These are phyloP conservation scores for Ophiosphaerella narmari DNA, from an alignment of 2,329 filamentous ascomycete genomes.

Conservation along the genomic window DNA sequence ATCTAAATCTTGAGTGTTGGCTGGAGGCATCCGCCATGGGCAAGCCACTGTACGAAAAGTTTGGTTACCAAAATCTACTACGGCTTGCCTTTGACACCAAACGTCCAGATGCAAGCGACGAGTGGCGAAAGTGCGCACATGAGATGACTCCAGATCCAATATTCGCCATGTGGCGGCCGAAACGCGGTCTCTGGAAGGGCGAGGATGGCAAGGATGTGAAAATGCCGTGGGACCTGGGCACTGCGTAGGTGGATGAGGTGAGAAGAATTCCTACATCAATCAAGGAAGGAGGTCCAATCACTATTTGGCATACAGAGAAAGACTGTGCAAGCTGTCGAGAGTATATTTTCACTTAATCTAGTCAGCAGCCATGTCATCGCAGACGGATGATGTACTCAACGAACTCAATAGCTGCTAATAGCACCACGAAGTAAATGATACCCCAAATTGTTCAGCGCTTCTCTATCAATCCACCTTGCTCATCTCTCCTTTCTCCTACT, in stretches of 20 bases:
- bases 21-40: slow-evolving; percentile 46
- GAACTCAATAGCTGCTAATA: neutral
- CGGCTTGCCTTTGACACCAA: slow-evolving; percentile 39
- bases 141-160: slow-evolving; percentile 38
- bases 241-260: slow-evolving; percentile 1
- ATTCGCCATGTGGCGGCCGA: slow-evolving; percentile 43
- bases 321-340: no score
- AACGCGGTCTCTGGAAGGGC: slow-evolving; percentile 18
- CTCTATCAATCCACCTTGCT: neutral
- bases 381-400: neutral
- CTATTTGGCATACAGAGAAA: no score
- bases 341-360: neutral
- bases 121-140: slow-evolving; percentile 40
- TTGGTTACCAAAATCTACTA: slow-evolving; percentile 33
- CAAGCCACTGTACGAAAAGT: slow-evolving; percentile 43
- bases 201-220: slow-evolving; percentile 17
- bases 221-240: slow-evolving; percentile 30
- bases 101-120: slow-evolving; percentile 27
- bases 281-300: no score
- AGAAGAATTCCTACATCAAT: neutral
- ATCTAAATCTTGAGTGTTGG: slow-evolving; percentile 43
- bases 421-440: neutral
- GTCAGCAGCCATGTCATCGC: neutral
- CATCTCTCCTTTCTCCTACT: neutral
- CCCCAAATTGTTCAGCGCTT: neutral